Conservation (phyloP, 2,329 filamentous ascomycete species). For the Paecilomyces niveus region DNA sequence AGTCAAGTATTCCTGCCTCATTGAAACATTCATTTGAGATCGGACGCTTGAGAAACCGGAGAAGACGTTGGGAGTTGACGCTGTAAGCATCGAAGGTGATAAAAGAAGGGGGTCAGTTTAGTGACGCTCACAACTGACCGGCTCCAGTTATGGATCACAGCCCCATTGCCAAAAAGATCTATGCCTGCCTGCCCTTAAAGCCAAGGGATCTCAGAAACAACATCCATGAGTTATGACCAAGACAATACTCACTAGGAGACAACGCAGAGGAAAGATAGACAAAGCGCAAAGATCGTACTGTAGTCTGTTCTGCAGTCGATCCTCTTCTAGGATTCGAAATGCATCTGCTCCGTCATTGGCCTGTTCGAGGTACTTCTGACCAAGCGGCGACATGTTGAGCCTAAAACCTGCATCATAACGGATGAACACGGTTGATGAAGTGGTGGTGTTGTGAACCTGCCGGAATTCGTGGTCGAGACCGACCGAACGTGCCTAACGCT, state of each 20-base stretch:
- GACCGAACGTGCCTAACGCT: background rate
- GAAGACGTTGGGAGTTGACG: no score
- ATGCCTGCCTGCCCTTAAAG: background rate
- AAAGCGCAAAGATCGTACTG: background rate
- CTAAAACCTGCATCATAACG: background rate
- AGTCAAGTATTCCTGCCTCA: no score
- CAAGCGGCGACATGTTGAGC: background rate
- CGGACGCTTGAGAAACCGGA: no score
- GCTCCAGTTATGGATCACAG: no score
- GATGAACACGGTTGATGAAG: background rate
- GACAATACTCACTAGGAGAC: background rate
- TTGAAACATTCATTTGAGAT: no score
- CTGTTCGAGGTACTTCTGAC: background rate
- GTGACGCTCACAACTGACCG: no score
- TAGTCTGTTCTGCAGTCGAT: background rate
- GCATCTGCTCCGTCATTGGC: background rate
- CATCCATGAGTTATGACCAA: background rate
- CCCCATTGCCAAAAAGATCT: no score
- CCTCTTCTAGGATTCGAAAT: background rate
- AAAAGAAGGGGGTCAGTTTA: no score
- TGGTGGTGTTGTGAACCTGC: background rate
- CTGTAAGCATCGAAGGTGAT: no score
- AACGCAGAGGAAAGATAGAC: background rate
- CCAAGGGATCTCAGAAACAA: background rate
- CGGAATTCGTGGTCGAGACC: background rate